A percentile compares a stretch with the other conserved stretches of the same genome.
Conservation (phyloP, 345 rosid species). For the Euphorbia tirucalli region DNA sequence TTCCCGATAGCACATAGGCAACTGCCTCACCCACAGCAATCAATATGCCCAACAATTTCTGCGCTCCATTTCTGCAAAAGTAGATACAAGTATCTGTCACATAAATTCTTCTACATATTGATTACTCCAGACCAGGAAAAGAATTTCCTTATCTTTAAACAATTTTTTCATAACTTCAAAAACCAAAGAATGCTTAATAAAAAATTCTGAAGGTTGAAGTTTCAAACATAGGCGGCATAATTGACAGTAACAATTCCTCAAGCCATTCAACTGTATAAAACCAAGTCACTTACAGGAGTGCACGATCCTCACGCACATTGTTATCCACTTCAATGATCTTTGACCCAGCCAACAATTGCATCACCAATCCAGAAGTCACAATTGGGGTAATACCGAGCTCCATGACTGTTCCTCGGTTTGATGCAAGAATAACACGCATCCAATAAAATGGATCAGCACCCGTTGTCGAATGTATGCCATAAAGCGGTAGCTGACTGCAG, state of each 20-base stretch:
- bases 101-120: no score
- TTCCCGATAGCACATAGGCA: constrained; percentile 53
- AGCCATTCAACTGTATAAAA: not conserved
- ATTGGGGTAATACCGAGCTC: constrained; percentile 77
- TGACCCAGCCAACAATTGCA: constrained; percentile 73
- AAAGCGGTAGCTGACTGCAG: constrained; percentile 75
- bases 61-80: constrained; percentile 31
- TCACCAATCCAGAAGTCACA: constrained; percentile 65
- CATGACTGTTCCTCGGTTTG: constrained; percentile 75
- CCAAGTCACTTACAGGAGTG: constrained; percentile 48
- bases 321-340: constrained; percentile 78
- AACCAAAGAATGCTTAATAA: not conserved
- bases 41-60: constrained; percentile 64
- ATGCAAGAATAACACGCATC: constrained; percentile 80
- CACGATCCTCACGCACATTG: constrained; percentile 68
- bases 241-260: not conserved
- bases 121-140: no score
- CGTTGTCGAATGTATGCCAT: constrained; percentile 65
- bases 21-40: constrained; percentile 58
- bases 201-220: no score
- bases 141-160: no score
- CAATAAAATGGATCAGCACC: constrained; percentile 76
- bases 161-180: no score
- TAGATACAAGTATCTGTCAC: not conserved
- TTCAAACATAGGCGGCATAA: not conserved